Evolutionary conservation across 257 asterid genomes (phyloP), one percentile per base, ranked within the genome.

Genomic region (Handroanthus guayacan): DNA sequence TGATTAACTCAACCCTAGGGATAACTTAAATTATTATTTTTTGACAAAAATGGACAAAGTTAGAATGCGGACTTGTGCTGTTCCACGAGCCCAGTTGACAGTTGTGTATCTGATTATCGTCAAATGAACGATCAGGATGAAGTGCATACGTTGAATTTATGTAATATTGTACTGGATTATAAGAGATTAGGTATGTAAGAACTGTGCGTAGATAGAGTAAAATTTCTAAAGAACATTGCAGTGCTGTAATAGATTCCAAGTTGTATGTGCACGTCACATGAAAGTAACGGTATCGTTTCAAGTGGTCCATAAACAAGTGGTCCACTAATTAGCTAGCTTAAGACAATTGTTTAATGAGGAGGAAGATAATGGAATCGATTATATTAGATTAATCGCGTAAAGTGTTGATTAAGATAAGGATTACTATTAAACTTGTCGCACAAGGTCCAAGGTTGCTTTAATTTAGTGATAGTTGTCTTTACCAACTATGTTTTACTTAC

Each of bases 221-320:
- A 41, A 41, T 37, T 71, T 71, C 54, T 80, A 20, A 52, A 66
- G 69, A 80, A 57, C 31, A 75, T 18, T n/a, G 71, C 37, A 67
- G 52, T 25, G 12, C 16, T 11, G 50, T 36, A 60, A n/a, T 38
- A 62, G 84, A 79, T 74, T 80, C 80, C 61, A 38, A 45, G 34
- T 54, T 50, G 58, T 74, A 52, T 62, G 76, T 85, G 85, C 72
- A 56, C 76, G 57, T 77, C 85, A 84, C 85, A 80, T 84, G 82
- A 75, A 80, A 75, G 37, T 20, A 77, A 75, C 54, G 66, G 51
- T 79, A 47, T 79, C 45, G 75, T 78, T 61, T 83, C 55, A 66
- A 80, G 84, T 85, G 85, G 89, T 81, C 85, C 85, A 36, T 72
- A 25, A n/a, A n/a, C n/a, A n/a, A n/a, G n/a, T n/a, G n/a, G n/a